Base-by-base conservation (phyloP, 257 asterid species). In the Solanum clarkiae region DNA sequence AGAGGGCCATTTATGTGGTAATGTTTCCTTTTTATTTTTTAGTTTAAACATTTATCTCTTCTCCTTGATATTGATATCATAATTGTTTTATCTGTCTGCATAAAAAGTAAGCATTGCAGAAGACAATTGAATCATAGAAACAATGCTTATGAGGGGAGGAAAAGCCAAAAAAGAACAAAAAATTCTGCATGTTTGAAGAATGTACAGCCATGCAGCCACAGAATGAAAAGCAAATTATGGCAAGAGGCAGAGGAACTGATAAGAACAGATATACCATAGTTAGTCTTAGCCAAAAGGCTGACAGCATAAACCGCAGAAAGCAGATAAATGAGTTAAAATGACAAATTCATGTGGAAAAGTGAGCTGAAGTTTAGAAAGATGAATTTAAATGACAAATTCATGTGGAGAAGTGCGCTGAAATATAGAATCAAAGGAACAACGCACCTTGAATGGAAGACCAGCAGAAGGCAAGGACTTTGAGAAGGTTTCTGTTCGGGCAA, bases 261-360 rank as follows among this genome's bases (percentile, higher is more conserved):
- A 72, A 85, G 87, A 87, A 60, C 88, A 85, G 87, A 85, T 62
- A 85, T 62, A 85, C 88, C 59, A 88, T 82, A 85, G 88, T 88
- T 88, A 85, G 85, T 88, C 88, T 83, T 88, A 88, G 87, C 87
- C 88, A 85, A 88, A 88, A 83, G 87, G 88, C 86, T 86, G 82
- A 85, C 88, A 68, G 84, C 42, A 85, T 79, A 85, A 84, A 77
- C 63, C 4, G 10, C 47, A 77, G 51, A 62, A 75, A 36, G 84
- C 24, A 75, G 62, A 75, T 20, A 49, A 77, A 77, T 77, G 63
- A 77, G 45, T 51, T 75, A 15, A 32, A 17, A 26, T 26, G 45
- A 51, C 63, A 77, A 77, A 77, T 77, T 6, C 82, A 47, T 77
- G 63, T 26, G 82, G 65, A 53, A 29, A 51, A 79, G 65, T 77